These are phyloP conservation scores for Lycium ferocissimum DNA, from an alignment of 257 asterid genomes.

Conservation along the genomic window DNA sequence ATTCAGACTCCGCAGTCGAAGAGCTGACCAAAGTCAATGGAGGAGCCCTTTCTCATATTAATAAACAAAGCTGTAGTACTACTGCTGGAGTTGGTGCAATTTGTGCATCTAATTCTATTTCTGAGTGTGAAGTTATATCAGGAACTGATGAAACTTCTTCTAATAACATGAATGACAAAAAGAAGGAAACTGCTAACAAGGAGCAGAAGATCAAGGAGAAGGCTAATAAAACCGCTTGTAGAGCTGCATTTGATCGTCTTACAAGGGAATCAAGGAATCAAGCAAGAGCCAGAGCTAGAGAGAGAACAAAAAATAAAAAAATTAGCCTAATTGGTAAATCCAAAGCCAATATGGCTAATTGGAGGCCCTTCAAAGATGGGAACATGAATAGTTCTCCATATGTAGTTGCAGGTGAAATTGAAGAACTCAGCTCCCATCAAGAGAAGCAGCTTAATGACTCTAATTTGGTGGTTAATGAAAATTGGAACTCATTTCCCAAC, in stretches of 20 bases:
- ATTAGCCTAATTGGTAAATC: constrained; percentile 30
- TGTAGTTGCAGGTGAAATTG: too few relatives aligned
- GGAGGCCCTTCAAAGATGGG: neutral
- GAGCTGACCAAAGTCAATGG: constrained; percentile 35
- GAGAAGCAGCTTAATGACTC: constrained; percentile 3
- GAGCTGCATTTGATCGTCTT: constrained; percentile 31
- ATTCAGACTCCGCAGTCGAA: constrained; percentile 52
- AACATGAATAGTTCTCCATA: neutral
- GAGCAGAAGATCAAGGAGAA: constrained; percentile 33
- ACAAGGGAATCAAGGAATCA: constrained; percentile 61
- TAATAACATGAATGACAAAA: neutral
- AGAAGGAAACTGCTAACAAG: neutral
- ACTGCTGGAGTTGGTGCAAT: constrained; percentile 30
- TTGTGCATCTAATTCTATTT: constrained; percentile 36
- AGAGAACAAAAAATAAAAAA: constrained; percentile 66
- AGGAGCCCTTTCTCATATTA: neutral
- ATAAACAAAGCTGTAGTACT: neutral
- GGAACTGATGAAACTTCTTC: constrained; percentile 41
- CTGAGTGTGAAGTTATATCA: constrained; percentile 44
- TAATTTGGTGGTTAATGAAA: constrained; percentile 27
- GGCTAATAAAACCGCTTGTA: constrained; percentile 30
- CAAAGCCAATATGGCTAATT: neutral
- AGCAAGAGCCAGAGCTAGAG: constrained; percentile 80
- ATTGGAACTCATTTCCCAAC: constrained; percentile 40
- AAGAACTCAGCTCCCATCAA: neutral